Evolutionary conservation across 352 stramenopile species (phyloP).

Genomic region (Phytophthora pini): DNA sequence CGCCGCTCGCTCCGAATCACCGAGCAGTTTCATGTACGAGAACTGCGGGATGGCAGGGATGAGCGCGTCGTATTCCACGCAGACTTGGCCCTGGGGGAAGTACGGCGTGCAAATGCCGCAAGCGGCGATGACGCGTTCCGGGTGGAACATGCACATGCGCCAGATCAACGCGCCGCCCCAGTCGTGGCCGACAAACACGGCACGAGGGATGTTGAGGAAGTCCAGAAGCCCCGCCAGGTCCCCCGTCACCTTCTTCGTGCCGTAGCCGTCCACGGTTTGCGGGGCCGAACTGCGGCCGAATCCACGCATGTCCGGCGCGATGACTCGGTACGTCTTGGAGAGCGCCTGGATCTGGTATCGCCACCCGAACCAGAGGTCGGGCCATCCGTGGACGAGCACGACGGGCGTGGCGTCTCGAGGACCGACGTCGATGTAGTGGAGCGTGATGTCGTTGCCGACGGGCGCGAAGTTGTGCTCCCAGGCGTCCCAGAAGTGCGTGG

Average conservation of each 20-base stretch:
- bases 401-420: conserved; percentile 54
- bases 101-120: conserved; percentile 73
- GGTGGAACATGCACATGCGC: conserved; percentile 72
- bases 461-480: conserved; percentile 35
- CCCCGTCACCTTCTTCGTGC: conserved; percentile 55
- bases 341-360: conserved; percentile 68
- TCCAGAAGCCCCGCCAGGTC: conserved; percentile 60
- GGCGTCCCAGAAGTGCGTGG: conserved; percentile 24
- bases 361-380: conserved; percentile 79
- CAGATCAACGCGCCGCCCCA: conserved; percentile 67
- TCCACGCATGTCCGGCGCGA: conserved; percentile 59
- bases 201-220: conserved; percentile 61
- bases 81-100: conserved; percentile 45
- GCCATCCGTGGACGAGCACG: conserved; percentile 75
- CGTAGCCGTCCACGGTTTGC: conserved; percentile 47
- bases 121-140: conserved; percentile 50
- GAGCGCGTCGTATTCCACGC: conserved; percentile 47
- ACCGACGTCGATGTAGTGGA: conserved; percentile 74
- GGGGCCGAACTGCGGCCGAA: conserved; percentile 64
- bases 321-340: conserved; percentile 56
- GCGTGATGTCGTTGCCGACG: conserved; percentile 38
- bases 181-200: conserved; percentile 74
- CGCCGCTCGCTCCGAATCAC: conserved; percentile 41
- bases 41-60: conserved; percentile 57
- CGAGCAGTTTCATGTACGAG: conserved; percentile 69